phyloP scores from a whole-genome alignment of 345 rosid genomes.

The Aethionema arabicum region DNA sequence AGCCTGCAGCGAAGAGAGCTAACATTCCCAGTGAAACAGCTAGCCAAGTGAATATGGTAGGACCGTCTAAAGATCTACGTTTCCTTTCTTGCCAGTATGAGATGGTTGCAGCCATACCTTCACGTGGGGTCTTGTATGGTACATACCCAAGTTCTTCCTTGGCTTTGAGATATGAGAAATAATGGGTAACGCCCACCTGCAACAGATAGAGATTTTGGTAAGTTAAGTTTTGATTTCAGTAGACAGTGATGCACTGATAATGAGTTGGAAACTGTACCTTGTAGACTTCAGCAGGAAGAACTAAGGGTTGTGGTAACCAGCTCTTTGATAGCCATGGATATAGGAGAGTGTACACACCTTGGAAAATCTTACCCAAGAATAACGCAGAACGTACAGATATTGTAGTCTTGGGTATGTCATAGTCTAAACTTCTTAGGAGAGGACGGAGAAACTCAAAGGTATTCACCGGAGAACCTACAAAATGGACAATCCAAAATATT shows the following conservation, averaged over 20 bases:
- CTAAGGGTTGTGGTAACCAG: slow-evolving; percentile 89
- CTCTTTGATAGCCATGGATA: slow-evolving; percentile 75
- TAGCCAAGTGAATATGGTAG: slow-evolving; percentile 59
- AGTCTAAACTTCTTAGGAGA: slow-evolving; percentile 66
- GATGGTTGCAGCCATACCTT: slow-evolving; percentile 89
- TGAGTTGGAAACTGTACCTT: slow-evolving; percentile 51
- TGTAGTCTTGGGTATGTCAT: slow-evolving; percentile 60
- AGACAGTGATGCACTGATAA: background rate
- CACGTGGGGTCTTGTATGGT: slow-evolving; percentile 71
- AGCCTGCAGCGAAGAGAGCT: slow-evolving; percentile 48
- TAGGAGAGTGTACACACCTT: slow-evolving; percentile 54
- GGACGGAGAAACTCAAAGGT: slow-evolving; percentile 77
- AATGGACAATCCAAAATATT: background rate
- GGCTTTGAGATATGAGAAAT: slow-evolving; percentile 86
- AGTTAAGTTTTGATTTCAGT: background rate
- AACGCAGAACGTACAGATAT: slow-evolving; percentile 59
- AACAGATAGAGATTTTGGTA: slow-evolving; percentile 26
- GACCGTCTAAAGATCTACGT: slow-evolving; percentile 65
- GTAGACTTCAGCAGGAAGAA: slow-evolving; percentile 91
- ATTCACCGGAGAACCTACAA: slow-evolving; percentile 79
- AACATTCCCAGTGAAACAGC: slow-evolving; percentile 52
- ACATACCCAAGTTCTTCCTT: slow-evolving; percentile 87
- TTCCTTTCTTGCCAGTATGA: slow-evolving; percentile 73
- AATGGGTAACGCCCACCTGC: slow-evolving; percentile 91
- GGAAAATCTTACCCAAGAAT: slow-evolving; percentile 55